Conservation (phyloP, 1,284 basidiomycete genomes). For the Melampsora americana region DNA sequence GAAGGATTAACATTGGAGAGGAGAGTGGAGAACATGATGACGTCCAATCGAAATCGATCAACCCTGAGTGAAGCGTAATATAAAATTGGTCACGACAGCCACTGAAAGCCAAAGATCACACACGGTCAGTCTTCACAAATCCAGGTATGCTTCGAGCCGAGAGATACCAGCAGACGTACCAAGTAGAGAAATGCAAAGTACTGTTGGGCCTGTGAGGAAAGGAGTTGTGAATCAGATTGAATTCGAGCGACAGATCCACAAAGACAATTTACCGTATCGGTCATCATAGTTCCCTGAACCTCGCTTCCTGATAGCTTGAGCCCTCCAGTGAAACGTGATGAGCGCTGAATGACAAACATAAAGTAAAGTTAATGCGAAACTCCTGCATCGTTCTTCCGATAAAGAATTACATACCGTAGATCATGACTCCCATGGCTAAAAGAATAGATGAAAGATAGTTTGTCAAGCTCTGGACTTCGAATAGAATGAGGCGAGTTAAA, state of each 20-base stretch:
- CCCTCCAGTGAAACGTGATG: constrained; percentile 34
- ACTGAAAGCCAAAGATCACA: constrained; percentile 3
- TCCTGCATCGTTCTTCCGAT: neutral
- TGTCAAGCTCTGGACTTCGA: neutral
- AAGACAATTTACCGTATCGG: constrained; percentile 16
- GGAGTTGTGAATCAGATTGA: neutral
- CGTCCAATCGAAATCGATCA: neutral
- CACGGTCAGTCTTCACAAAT: neutral
- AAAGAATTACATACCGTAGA: constrained; percentile 25
- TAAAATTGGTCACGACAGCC: constrained; percentile 39
- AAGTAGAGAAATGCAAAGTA: constrained; percentile 31
- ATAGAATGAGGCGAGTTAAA: neutral
- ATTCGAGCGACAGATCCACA: neutral
- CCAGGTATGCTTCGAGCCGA: neutral
- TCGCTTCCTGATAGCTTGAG: constrained; percentile 32
- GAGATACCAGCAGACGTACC: neutral
- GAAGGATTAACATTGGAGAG: no score
- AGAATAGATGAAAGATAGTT: neutral
- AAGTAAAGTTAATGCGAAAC: neutral
- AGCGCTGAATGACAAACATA: constrained; percentile 21
- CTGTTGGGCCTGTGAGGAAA: constrained; percentile 29
- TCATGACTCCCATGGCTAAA: constrained; percentile 38
- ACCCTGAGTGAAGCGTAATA: constrained; percentile 26
- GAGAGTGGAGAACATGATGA: no score
- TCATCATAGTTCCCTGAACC: constrained; percentile 38